Base-by-base conservation (phyloP, 2,329 filamentous ascomycete genomes). In the Pseudopyrenochaeta lycopersici region DNA sequence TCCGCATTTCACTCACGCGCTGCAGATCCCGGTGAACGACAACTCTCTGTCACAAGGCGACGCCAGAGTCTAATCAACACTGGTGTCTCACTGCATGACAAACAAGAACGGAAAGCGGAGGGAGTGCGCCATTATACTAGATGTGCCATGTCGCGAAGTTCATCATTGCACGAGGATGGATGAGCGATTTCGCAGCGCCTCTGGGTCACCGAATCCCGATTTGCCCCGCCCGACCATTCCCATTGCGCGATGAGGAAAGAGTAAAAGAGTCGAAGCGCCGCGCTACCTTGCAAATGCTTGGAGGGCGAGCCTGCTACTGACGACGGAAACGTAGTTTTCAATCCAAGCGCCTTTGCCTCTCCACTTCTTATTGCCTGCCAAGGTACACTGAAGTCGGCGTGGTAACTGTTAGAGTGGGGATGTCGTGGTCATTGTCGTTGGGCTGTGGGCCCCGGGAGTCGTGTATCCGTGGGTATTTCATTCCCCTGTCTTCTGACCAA, bases 51-150 rank as follows among this genome's bases (percentile, higher is more conserved):
- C 66, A 67, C 63, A 64, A 68, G 63, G 60, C 44, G 50, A 58
- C 32, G 45, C 41, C 14, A 35, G 32, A 49, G 63, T 53, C 66
- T 67, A 67, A 70, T 67, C 62, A 63, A 49, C 66, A 49, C 50
- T 32, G 10, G 56, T 39, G 38, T 51, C 52, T 44, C 53, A 49
- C 48, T 68, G 66, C 64, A 66, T 68, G 66, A 66, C 64, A 63
- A 49, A 59, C 47, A 62, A 68, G 70, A 72, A 72, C 66, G 63
- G 70, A 72, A 71, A 72, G 56, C 70, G 52, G 62, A 72, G 68
- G 70, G 70, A 71, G 63, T 68, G 67, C 56, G 55, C 51, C 62
- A 53, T 66, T 60, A 61, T 58, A 33, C 63, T 66, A 56, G 64
- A 54, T 63, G 64, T 45, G 51, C 51, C 66, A 66, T 40, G 54